Evolutionary conservation across 2,329 filamentous ascomycete genomes (phyloP), one percentile per base, ranked within the genome.

Genomic region (Colletotrichum godetiae): DNA sequence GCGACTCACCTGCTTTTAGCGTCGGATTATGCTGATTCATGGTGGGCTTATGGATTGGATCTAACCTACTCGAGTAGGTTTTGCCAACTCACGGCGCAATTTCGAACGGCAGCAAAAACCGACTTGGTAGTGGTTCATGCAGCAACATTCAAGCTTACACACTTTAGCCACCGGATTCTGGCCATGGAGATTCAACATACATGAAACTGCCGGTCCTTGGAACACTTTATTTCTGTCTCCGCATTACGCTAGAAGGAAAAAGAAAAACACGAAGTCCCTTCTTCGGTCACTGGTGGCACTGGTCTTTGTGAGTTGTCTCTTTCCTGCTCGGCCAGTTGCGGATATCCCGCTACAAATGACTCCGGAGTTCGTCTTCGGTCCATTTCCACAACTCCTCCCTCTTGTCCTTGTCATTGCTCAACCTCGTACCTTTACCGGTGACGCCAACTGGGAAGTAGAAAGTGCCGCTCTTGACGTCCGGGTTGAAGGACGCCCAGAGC

Each of bases 391-490:
- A 58, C 68, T 76, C 76, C 75, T 78, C 74, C 69, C 59, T 78
- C 10, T 80, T 78, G 52, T 81, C 35, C 22, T 76, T 77, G 37
- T 80, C 69, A 57, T 74, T 78, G 5, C 77, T 76, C 22, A 73
- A 68, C 37, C 57, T 72, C 33, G 67, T 76, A 22, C 76, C 76
- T 35, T 69, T 77, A 10, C 74, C 78, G 7, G 66, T 57, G 5
- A 81, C 75, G 6, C 81, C 82, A 4, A 83, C 76, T 0, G 81
- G 81, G 68, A 78, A 78, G 66, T 83, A 82, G 61, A 81, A 81
- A 74, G 78, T 78, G 7, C 79, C 81, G 46, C 77, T 80, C 73
- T 78, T 59, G 42, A 58, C 74, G 27, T 74, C 74, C 11, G 72
- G 72, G 61, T 68, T 74, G 49, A 74, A 71, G 13, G 81, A 78